Base-by-base conservation (phyloP, 805 yeast genomes). In the Candida sanyiensis region DNA sequence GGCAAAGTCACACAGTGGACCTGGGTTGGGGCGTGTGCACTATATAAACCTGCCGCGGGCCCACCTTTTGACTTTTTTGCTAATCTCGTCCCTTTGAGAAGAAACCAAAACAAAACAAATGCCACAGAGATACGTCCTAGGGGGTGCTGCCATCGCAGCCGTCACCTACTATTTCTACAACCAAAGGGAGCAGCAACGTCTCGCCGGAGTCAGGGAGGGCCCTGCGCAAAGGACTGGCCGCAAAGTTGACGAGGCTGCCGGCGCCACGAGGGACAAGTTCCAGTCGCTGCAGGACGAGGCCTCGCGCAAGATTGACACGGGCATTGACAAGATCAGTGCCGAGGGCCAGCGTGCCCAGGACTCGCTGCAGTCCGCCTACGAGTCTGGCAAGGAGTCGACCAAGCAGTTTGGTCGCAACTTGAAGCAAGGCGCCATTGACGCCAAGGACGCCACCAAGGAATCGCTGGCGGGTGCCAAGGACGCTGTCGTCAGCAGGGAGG, bases 401-500 rank as follows among this genome's bases (percentile, higher is more conserved):
- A 40, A 37, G 19, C 42, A 45, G 27, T 15, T 48, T 12, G 54
- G 55, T 6, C 28, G 38, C 5, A 46, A 38, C 1, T 32, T 42
- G 10, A 42, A 42, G 26, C 42, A 40, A 8, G 32, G 39, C 10
- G 43, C 40, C 25, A 37, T 36, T n/a, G 50, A 47, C 17, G 54
- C 50, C 8, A 55, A 52, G 40, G 49, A 47, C 20, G 39, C 50
- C 6, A 45, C 49, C 15, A 37, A 43, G 7, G 44, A 43, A 7
- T 40, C 43, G 7, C 38, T 50, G 8, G 26, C 33, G 6, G 38
- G 38, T 28, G 54, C 53, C 13, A 45, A 40, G 22, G 40, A 50
- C 36, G 43, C 54, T 3, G 42, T 53, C 11, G 42, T 42, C 11
- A 51, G 45, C 17, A 60, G 52, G 25, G 61, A 62, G 17, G 54